Conservation (phyloP, 2,329 filamentous ascomycete genomes). For the Pseudopithomyces maydicus region DNA sequence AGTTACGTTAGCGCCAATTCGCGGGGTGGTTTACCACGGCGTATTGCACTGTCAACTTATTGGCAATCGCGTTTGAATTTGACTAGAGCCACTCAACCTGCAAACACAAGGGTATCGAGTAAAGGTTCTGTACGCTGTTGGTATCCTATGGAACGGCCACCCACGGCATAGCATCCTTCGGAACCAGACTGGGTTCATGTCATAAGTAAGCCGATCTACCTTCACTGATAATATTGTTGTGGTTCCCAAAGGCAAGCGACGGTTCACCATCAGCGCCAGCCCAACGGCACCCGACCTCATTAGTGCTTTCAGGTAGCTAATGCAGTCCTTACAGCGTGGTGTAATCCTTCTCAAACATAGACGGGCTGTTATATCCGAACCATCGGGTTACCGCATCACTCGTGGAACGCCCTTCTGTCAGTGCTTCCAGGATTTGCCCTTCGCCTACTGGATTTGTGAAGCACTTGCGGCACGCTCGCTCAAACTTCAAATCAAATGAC, state of each 20-base stretch:
- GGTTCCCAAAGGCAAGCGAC: neutral
- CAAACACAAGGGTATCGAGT: too few species aligned
- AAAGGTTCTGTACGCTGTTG: too few species aligned
- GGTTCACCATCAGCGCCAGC: slow-evolving; percentile 4
- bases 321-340: slow-evolving; percentile 1
- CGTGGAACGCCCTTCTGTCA: neutral
- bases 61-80: too few species aligned
- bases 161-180: neutral
- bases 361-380: neutral
- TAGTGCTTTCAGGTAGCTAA: neutral
- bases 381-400: neutral
- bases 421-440: neutral
- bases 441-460: neutral
- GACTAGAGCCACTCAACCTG: too few species aligned
- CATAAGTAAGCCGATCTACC: neutral
- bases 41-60: too few species aligned
- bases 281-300: slow-evolving; percentile 1
- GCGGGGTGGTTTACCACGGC: too few species aligned
- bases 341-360: slow-evolving; percentile 1
- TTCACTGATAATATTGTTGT: neutral
- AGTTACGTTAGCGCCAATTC: neutral
- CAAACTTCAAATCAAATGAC: neutral
- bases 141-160: neutral
- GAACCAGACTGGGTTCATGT: neutral
- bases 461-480: neutral